Percentiles rank a stretch among this genome's conserved stretches.
Conservation (phyloP, 2,329 filamentous ascomycete genomes). For the Epichloe festucae region DNA sequence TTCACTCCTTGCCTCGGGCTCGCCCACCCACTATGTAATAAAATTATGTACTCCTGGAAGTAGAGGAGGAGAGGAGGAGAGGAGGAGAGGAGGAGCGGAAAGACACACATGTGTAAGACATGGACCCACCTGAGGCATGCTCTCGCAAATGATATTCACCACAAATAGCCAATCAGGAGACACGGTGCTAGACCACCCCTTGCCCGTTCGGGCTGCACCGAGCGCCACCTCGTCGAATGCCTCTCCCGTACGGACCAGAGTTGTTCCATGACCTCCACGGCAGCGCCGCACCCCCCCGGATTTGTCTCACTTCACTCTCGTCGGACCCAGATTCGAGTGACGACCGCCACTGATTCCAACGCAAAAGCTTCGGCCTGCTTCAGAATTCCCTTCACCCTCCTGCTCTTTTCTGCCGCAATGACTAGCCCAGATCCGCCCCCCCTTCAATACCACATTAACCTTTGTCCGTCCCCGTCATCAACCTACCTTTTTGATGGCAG, state of each 20-base stretch:
- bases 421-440: not conserved
- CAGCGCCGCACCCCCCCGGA: not conserved
- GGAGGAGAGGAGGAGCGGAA: not conserved
- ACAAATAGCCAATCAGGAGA: not conserved
- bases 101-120: slow-evolving; percentile 1
- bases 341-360: not conserved
- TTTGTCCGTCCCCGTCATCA: not conserved
- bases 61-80: not conserved
- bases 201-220: not conserved
- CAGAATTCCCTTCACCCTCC: not conserved
- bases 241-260: not conserved
- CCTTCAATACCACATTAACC: not conserved
- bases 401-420: slow-evolving; percentile 3
- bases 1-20: not conserved
- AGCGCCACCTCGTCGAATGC: slow-evolving; percentile 4
- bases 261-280: not conserved
- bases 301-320: slow-evolving; percentile 3
- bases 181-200: not conserved
- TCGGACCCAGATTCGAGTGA: not conserved
- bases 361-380: not conserved
- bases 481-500: not conserved
- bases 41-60: not conserved
- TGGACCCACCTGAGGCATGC: slow-evolving; percentile 4
- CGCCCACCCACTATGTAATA: not conserved
- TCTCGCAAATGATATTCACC: slow-evolving; percentile 2